phyloP scores from a whole-genome alignment of 1,284 basidiomycete genomes.

The Porodaedalea pini region DNA sequence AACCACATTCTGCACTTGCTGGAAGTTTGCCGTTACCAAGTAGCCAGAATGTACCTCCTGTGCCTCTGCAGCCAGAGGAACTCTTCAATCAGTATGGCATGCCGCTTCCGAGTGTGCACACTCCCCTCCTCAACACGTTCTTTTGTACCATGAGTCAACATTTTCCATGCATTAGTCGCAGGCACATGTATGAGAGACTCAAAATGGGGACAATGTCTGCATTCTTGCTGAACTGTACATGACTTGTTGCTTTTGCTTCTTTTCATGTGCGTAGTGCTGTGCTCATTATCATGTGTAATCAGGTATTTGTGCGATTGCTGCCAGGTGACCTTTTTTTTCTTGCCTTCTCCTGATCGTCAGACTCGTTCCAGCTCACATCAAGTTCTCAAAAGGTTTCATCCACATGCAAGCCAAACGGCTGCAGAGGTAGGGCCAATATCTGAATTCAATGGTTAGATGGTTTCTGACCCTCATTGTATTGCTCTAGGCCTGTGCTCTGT shows the following conservation, averaged over 20 bases:
- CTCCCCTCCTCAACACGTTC: slow-evolving; percentile 36
- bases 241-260: no score
- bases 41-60: slow-evolving; percentile 21
- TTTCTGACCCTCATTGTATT: not conserved
- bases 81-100: slow-evolving; percentile 34
- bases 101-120: slow-evolving; percentile 33
- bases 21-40: slow-evolving; percentile 25
- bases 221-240: slow-evolving; percentile 35
- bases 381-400: slow-evolving; percentile 8
- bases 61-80: slow-evolving; percentile 24
- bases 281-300: slow-evolving; percentile 15
- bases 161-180: slow-evolving; percentile 35
- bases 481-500: slow-evolving; percentile 34
- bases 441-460: not conserved
- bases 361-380: not conserved
- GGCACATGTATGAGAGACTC: slow-evolving; percentile 35
- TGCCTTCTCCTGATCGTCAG: not conserved
- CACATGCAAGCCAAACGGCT: not conserved
- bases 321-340: slow-evolving; percentile 26
- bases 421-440: not conserved
- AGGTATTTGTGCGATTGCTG: slow-evolving; percentile 34
- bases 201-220: slow-evolving; percentile 38
- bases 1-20: slow-evolving; percentile 23
- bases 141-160: slow-evolving; percentile 35
- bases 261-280: slow-evolving; percentile 28